Percentiles rank a stretch among this genome's conserved stretches.
Conservation (phyloP, 225 moss, liverwort and hornwort genomes). For the Bryum argenteum region DNA sequence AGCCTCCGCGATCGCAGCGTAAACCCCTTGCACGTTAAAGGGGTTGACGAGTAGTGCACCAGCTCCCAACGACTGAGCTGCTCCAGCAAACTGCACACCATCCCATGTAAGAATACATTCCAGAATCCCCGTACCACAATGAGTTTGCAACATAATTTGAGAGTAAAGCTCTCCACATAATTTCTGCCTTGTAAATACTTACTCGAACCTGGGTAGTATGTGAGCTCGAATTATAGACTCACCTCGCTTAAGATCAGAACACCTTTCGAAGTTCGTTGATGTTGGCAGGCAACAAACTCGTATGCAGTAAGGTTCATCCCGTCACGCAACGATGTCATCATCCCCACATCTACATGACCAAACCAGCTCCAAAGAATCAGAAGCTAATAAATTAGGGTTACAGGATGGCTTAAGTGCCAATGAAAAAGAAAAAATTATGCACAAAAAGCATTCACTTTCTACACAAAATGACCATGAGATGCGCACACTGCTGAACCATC, state of each 20-base stretch:
- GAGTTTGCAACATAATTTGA: too few species aligned
- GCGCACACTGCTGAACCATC: neutral
- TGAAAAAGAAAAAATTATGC: neutral
- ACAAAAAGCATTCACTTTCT: conserved; percentile 4
- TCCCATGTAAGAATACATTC: conserved; percentile 14
- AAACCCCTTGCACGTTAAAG: conserved; percentile 87
- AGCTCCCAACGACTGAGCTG: conserved; percentile 90
- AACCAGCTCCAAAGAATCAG: conserved; percentile 1
- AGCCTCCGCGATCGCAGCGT: conserved; percentile 76
- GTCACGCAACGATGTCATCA: conserved; percentile 85
- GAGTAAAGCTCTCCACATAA: too few species aligned
- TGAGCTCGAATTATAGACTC: conserved; percentile 24
- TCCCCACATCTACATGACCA: conserved; percentile 63
- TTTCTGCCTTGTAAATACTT: too few species aligned
- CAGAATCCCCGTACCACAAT: too few species aligned
- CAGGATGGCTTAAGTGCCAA: neutral
- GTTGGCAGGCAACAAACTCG: conserved; percentile 86
- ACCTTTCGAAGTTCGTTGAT: conserved; percentile 58
- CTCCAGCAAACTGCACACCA: conserved; percentile 76
- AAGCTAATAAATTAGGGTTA: neutral
- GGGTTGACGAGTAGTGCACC: conserved; percentile 93
- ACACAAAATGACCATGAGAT: neutral
- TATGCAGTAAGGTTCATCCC: conserved; percentile 96
- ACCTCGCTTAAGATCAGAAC: conserved; percentile 82
- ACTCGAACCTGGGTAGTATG: too few species aligned